phyloP scores from a whole-genome alignment of 2,329 filamentous ascomycete species.

The Chaetomiaceae sp. region DNA sequence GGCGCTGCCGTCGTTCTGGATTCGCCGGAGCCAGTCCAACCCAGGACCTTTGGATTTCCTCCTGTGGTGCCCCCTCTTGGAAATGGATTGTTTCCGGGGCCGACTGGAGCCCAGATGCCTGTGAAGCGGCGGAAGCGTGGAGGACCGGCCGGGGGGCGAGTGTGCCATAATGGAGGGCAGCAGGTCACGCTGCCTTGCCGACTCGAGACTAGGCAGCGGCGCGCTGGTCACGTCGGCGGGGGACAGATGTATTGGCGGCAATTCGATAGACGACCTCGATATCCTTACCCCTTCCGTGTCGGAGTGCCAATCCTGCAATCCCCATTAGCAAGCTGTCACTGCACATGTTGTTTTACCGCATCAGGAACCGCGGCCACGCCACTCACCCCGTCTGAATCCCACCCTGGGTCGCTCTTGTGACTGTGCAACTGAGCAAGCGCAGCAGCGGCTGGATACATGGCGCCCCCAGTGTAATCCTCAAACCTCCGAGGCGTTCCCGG shows the following conservation, averaged over 20 bases:
- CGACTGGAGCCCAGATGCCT: slow-evolving; percentile 64
- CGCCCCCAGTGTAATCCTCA: slow-evolving; percentile 63
- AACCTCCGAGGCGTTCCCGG: slow-evolving; percentile 62
- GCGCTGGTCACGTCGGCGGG: slow-evolving; percentile 64
- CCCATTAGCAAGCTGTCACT: slow-evolving; percentile 9
- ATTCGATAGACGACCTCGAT: slow-evolving; percentile 62
- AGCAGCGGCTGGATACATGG: slow-evolving; percentile 67
- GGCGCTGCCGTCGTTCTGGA: slow-evolving; percentile 44
- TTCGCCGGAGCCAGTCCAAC: slow-evolving; percentile 56
- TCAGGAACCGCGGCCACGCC: slow-evolving; percentile 7
- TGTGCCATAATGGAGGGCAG: slow-evolving; percentile 75
- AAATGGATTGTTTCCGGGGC: slow-evolving; percentile 79
- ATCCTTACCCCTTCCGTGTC: slow-evolving; percentile 61
- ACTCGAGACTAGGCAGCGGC: slow-evolving; percentile 58
- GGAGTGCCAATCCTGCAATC: slow-evolving; percentile 60
- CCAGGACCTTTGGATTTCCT: slow-evolving; percentile 66
- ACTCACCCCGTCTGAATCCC: slow-evolving; percentile 72
- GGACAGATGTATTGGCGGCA: slow-evolving; percentile 60
- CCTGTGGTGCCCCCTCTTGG: slow-evolving; percentile 76
- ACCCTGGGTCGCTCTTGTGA: slow-evolving; percentile 68
- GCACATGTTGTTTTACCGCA: too few relatives aligned
- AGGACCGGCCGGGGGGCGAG: slow-evolving; percentile 80
- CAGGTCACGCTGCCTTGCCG: slow-evolving; percentile 61
- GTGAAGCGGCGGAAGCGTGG: slow-evolving; percentile 79
- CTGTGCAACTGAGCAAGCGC: slow-evolving; percentile 77